phyloP scores from a whole-genome alignment of 75 land plant genomes.

The Cryptomeria japonica region DNA sequence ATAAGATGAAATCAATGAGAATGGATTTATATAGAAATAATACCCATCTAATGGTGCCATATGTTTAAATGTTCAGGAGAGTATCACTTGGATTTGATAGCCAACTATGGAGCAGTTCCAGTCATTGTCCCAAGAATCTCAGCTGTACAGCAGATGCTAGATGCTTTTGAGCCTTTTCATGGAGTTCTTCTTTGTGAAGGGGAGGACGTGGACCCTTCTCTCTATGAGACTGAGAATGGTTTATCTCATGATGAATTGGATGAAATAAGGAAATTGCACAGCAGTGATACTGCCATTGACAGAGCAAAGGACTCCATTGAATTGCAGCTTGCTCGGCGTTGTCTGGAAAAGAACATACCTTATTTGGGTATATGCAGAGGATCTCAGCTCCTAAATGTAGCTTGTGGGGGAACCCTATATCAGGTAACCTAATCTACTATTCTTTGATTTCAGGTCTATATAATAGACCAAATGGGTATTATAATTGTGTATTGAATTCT shows the following conservation, averaged over 20 bases:
- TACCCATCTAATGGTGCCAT: too few species aligned
- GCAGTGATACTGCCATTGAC: conserved; percentile 81
- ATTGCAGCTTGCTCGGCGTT: conserved; percentile 68
- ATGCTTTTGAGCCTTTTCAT: conserved; percentile 90
- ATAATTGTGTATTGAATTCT: not conserved
- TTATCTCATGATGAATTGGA: conserved; percentile 73
- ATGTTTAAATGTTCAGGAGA: conserved; percentile 47
- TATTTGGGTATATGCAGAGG: conserved; percentile 94
- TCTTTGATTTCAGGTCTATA: not conserved
- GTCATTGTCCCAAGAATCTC: conserved; percentile 81
- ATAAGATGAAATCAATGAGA: too few species aligned
- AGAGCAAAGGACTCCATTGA: conserved; percentile 82
- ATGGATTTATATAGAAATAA: too few species aligned
- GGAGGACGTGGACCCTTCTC: conserved; percentile 82
- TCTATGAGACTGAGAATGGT: conserved; percentile 30
- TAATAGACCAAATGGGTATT: too few species aligned
- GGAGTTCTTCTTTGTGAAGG: conserved; percentile 97
- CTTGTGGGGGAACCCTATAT: conserved; percentile 82
- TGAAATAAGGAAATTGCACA: conserved; percentile 60
- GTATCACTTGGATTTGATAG: conserved; percentile 90
- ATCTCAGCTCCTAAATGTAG: conserved; percentile 85
- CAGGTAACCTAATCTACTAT: conserved; percentile 13
- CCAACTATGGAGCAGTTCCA: conserved; percentile 88
- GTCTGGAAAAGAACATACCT: conserved; percentile 79
- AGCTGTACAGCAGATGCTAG: conserved; percentile 65